Base-by-base conservation (phyloP, 208 protist genomes). In the Trypanosoma brucei region DNA sequence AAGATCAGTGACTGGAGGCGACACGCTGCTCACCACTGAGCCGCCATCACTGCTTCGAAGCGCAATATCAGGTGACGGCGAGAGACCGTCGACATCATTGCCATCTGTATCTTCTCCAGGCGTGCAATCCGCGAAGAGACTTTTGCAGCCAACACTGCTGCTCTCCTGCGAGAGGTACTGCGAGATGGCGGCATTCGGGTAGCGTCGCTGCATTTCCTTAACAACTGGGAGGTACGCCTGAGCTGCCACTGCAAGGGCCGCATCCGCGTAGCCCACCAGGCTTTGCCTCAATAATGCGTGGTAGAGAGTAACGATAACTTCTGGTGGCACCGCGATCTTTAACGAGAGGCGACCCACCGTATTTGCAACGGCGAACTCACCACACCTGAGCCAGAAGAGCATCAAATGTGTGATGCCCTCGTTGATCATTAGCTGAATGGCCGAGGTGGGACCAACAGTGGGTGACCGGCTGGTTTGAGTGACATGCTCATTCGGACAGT, bases 321-420 rank as follows among this genome's bases (percentile, higher is more conserved):
- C 70, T 42, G 40, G 34, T 1, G 74, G 61, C 3, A 70, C 50
- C 1, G 60, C 36, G 33, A 93, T 51, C 31, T 80, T 81, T 40
- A 93, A 76, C 36, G 83, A 61, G 7, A 93, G 70, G 7, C 82
- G 79, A n/a, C 87, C 84, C 4, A 91, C 70, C 0, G 71, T 64
- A 57, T 91, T 90, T 49, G 84, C 67, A 6, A 88, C 74, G 9
- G 49, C 62, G 2, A 42, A 57, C 48, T 79, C 61, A 39, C 48
- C 45, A 35, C 68, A 45, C 33, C 76, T 54, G 55, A 71, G 58
- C 55, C 70, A 71, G 40, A 55, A 68, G 50, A 80, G 58, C 61
- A 69, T 52, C n/a, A 58, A n/a, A 11, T 13, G 48, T 38, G 63
- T 39, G 49, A 79, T 68, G 36, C 72, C 65, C 36, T 59, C 42